Conservation (phyloP, 2,329 filamentous ascomycete genomes). For the Penicillium sp. region DNA sequence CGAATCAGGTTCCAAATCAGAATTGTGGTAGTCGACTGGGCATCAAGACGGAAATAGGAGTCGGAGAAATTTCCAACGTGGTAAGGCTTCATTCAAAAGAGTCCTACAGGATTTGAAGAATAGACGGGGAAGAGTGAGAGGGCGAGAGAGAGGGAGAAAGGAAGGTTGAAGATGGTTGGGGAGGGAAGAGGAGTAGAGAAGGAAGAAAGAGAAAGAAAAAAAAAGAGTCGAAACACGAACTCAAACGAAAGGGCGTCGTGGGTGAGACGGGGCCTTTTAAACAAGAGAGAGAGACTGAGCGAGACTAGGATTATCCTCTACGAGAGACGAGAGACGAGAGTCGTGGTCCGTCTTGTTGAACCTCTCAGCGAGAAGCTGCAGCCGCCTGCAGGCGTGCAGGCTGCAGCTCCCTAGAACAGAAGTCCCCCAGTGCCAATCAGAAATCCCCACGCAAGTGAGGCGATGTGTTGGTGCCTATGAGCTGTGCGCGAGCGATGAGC, state of each 20-base stretch:
- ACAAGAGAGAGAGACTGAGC: too few species aligned
- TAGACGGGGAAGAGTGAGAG: neutral
- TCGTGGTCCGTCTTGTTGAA: too few species aligned
- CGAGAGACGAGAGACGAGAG: too few species aligned
- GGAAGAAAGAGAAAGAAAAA: neutral
- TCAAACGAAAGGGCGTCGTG: neutral
- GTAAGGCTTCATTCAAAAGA: neutral
- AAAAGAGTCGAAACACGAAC: slow-evolving; percentile 1
- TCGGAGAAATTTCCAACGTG: neutral
- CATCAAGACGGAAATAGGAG: too few species aligned
- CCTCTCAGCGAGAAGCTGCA: neutral
- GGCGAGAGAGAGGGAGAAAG: neutral
- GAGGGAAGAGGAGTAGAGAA: neutral
- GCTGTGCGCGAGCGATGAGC: too few species aligned
- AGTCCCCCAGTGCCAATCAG: slow-evolving; percentile 1
- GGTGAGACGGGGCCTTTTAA: neutral
- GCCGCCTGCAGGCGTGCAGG: slow-evolving; percentile 6
- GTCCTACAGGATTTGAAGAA: neutral
- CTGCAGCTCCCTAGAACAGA: neutral
- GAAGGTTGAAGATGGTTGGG: neutral
- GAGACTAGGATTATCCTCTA: too few species aligned
- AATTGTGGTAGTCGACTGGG: too few species aligned
- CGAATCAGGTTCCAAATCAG: too few species aligned
- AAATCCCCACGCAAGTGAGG: slow-evolving; percentile 6
- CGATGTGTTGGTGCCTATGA: slow-evolving; percentile 7